Base-by-base conservation (phyloP, 1,284 basidiomycete genomes). In the Singerocomus rubriflavus region DNA sequence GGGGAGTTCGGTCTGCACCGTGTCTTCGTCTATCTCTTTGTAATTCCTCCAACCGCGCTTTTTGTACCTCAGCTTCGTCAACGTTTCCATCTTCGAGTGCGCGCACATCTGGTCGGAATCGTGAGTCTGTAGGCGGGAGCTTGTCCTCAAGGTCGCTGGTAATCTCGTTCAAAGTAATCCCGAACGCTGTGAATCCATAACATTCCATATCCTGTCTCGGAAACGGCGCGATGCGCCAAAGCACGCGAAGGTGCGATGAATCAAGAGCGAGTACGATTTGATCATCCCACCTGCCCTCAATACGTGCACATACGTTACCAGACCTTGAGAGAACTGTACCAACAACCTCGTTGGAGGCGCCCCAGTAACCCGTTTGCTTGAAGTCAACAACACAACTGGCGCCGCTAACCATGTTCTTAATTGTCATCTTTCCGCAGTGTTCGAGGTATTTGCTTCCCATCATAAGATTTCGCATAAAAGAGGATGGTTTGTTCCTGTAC, bases 391-490 rank as follows among this genome's bases (percentile, higher is more conserved):
- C 73, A 58, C 88, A 91, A 29, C 75, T 78, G 26, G 72, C 71
- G 11, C 78, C 73, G 14, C 76, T 79, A 17, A 71, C 71, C 3
- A 68, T 73, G 57, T 90, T 90, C 56, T 80, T 78, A 41, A 95
- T 82, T 17, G 75, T 78, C 80, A 91, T 80, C 66, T 84, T 79
- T 55, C 91, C 83, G 53, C 80, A 74, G 67, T 92, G 84, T 68
- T 94, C 92, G 33, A 95, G 77, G 67, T 94, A 95, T 63, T 93
- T 93, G 16, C 88, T 88, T 21, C 92, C 92, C 67, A 91, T 85
- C 81, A 94, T 85, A 51, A 95, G 74, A 68, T 94, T 94, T 54
- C 92, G 76, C 76, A 94, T 85, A 68, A 93, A 94, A 1, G 88
- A 90, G 1, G 89, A 91, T 1, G 91, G 91, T 55, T 88, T 88